Percentiles rank a stretch among this genome's conserved stretches.
Conservation (phyloP, 805 yeast genomes). For the Starmerella geochares region DNA sequence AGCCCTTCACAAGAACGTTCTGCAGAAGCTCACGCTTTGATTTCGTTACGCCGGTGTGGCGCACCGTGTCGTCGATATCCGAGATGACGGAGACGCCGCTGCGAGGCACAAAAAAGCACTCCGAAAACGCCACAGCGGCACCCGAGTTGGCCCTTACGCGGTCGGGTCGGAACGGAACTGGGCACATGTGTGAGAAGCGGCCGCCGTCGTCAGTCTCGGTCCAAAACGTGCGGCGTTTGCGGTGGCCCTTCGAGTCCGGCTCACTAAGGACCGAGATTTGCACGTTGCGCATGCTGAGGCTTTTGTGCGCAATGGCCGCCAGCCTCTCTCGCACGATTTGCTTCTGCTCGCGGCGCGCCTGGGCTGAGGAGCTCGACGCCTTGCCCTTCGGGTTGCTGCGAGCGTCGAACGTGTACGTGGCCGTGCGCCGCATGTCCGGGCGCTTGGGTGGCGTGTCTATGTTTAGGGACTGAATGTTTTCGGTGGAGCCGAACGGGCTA, state of each 20-base stretch:
- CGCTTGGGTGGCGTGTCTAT: constrained; percentile 6
- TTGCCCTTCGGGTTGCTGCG: constrained; percentile 11
- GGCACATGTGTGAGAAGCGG: constrained; percentile 20
- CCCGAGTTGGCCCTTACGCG: constrained; percentile 11
- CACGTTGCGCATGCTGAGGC: constrained; percentile 21
- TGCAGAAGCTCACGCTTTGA: constrained; percentile 75
- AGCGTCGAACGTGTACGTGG: constrained; percentile 14
- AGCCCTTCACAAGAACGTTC: constrained; percentile 61
- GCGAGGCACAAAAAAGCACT: constrained; percentile 19
- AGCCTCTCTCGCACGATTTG: constrained; percentile 21
- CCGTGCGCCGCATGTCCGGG: constrained; percentile 16
- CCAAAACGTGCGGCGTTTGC: constrained; percentile 18
- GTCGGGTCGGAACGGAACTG: constrained; percentile 21
- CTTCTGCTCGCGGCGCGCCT: constrained; percentile 16
- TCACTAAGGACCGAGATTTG: constrained; percentile 15
- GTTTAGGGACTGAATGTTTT: not conserved
- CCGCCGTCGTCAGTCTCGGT: constrained; percentile 26
- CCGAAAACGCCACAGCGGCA: constrained; percentile 6
- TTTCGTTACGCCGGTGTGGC: constrained; percentile 80
- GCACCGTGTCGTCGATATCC: constrained; percentile 91
- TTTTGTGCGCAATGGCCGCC: constrained; percentile 22
- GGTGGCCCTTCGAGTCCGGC: constrained; percentile 12
- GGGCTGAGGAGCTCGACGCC: constrained; percentile 1
- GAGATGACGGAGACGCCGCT: constrained; percentile 65
- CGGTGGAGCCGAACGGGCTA: not conserved